Conservation (phyloP, 2,329 filamentous ascomycete genomes). For the Penicillium olsonii region DNA sequence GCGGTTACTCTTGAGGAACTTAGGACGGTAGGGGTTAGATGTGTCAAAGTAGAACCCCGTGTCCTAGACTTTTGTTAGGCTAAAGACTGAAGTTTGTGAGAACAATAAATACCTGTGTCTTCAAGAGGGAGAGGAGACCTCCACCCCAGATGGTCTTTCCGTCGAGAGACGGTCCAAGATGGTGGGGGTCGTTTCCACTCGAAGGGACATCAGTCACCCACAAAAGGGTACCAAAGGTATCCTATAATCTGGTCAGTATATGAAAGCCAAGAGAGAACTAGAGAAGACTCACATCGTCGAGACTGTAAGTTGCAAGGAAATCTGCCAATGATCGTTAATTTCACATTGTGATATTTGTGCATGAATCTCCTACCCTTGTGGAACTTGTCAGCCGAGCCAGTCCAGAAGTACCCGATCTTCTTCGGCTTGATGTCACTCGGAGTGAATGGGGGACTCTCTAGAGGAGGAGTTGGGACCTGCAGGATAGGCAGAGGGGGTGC, state of each 20-base stretch:
- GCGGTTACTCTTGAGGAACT: constrained; percentile 62
- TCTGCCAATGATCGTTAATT: constrained; percentile 32
- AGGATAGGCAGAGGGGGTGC: constrained; percentile 60
- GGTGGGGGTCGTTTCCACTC: constrained; percentile 63
- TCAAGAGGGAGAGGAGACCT: constrained; percentile 60
- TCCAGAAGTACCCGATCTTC: constrained; percentile 69
- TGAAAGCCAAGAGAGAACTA: not conserved
- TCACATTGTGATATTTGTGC: not conserved
- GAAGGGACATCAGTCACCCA: constrained; percentile 60
- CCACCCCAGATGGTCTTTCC: constrained; percentile 61
- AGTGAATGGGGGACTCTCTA: constrained; percentile 56
- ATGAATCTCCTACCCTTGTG: constrained; percentile 47
- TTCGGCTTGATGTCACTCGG: constrained; percentile 61
- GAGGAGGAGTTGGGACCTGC: constrained; percentile 60
- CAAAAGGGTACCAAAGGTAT: constrained; percentile 63
- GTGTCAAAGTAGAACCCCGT: constrained; percentile 65
- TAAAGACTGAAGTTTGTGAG: not conserved
- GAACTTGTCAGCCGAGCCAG: constrained; percentile 60
- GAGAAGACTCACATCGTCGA: constrained; percentile 55
- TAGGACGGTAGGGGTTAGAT: constrained; percentile 59
- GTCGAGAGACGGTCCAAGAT: constrained; percentile 57
- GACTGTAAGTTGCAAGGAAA: constrained; percentile 60
- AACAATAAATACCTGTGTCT: constrained; percentile 46
- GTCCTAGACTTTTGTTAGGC: constrained; percentile 43
- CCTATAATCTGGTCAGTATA: constrained; percentile 34